Conservation (phyloP, 164 flowering plant genomes). For the Vitis amurensis region DNA sequence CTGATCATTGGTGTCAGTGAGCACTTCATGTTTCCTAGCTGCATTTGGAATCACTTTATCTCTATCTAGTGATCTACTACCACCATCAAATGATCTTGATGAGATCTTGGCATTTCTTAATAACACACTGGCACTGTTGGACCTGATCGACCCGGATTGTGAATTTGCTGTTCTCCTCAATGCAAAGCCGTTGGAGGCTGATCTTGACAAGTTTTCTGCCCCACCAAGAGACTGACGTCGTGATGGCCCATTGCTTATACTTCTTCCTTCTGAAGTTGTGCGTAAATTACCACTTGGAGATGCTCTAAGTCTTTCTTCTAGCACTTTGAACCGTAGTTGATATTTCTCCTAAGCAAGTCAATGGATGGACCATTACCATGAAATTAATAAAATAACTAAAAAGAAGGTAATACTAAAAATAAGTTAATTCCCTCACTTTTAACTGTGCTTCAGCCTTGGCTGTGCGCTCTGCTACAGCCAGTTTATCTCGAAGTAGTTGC, state of each 20-base stretch:
- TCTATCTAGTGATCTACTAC: constrained; percentile 34
- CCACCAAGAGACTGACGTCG: constrained; percentile 75
- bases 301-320: constrained; percentile 58
- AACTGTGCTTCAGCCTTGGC: constrained; percentile 76
- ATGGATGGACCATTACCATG: neutral
- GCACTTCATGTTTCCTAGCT: constrained; percentile 9
- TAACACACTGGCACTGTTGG: constrained; percentile 31
- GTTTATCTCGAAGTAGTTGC: constrained; percentile 72
- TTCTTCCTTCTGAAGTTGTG: constrained; percentile 28
- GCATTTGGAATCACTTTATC: constrained; percentile 22
- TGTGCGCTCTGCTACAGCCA: constrained; percentile 64
- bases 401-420: neutral
- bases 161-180: constrained; percentile 32
- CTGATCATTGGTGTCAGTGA: constrained; percentile 11
- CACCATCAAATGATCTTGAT: constrained; percentile 58
- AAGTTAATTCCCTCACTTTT: constrained; percentile 38
- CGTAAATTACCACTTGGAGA: constrained; percentile 28
- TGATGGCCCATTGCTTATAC: constrained; percentile 41
- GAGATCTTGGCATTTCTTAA: constrained; percentile 39
- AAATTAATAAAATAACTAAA: neutral
- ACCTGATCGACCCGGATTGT: constrained; percentile 25
- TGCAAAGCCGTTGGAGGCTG: constrained; percentile 40
- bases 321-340: constrained; percentile 64
- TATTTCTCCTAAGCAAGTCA: constrained; percentile 52
- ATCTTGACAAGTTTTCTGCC: constrained; percentile 44